Conservation (phyloP, 257 asterid genomes). For the Striga asiatica region DNA sequence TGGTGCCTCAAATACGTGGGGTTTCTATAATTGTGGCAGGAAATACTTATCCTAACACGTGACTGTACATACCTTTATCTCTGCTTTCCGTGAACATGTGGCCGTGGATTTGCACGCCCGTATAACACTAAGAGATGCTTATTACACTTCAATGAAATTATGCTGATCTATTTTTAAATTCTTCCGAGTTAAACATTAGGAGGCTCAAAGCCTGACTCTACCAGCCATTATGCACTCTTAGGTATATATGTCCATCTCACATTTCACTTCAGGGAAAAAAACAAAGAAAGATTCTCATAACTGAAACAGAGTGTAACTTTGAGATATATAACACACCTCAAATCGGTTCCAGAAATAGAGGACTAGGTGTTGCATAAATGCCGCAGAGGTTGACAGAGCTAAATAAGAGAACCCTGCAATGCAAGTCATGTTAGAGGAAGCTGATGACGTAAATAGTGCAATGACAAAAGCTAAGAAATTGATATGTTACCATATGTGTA, state of each 20-base stretch:
- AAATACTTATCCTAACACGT: too few relatives aligned
- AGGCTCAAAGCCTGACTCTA: too few relatives aligned
- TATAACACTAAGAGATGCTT: too few relatives aligned
- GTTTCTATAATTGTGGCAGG: too few relatives aligned
- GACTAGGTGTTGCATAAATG: conserved; percentile 95
- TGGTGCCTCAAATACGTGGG: too few relatives aligned
- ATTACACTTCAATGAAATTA: too few relatives aligned
- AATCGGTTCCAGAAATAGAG: conserved; percentile 97
- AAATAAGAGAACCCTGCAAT: conserved; percentile 85
- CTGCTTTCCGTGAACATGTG: too few relatives aligned
- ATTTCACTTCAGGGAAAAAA: conserved; percentile 7
- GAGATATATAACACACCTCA: conserved; percentile 46
- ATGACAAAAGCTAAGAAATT: conserved; percentile 9
- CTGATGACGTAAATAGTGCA: conserved; percentile 5
- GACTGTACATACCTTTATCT: too few relatives aligned
- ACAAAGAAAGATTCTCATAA: not conserved
- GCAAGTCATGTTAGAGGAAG: conserved; percentile 17
- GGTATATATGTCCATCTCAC: conserved; percentile 2
- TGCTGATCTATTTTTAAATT: too few relatives aligned
- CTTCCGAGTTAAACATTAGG: too few relatives aligned
- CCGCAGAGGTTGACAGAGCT: conserved; percentile 92
- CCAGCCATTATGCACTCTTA: not conserved
- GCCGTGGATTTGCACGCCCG: too few relatives aligned
- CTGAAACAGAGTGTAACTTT: not conserved
- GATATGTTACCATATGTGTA: conserved; percentile 63